Conservation (phyloP, 306 rosid species). For the Luffa aegyptiaca region DNA sequence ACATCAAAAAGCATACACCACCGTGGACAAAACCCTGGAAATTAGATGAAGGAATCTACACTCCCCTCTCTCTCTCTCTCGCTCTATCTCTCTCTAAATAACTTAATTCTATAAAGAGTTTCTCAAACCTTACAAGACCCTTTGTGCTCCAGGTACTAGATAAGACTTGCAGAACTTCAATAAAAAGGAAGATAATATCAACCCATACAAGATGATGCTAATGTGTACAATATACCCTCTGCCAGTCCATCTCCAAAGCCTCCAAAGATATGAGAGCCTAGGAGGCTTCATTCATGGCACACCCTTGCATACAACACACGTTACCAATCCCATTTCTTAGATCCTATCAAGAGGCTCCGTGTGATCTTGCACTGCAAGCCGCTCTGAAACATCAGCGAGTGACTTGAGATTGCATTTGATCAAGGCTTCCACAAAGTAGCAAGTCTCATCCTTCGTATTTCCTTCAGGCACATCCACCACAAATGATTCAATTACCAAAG, state of each 20-base stretch:
- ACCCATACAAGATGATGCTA: background rate
- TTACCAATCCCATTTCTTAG: background rate
- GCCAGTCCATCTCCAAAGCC: constrained; percentile 20
- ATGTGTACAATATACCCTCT: background rate
- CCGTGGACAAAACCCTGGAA: constrained; percentile 17
- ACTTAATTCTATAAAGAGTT: background rate
- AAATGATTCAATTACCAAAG: constrained; percentile 84
- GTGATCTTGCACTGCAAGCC: constrained; percentile 78
- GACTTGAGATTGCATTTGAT: constrained; percentile 96
- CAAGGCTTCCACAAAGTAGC: constrained; percentile 87
- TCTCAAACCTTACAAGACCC: constrained; percentile 11
- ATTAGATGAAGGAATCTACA: constrained; percentile 4
- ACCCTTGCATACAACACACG: background rate
- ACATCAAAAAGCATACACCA: background rate
- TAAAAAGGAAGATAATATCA: constrained; percentile 1
- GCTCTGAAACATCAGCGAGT: constrained; percentile 83
- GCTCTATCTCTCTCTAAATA: background rate
- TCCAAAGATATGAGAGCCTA: constrained; percentile 9
- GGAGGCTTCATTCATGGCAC: constrained; percentile 19
- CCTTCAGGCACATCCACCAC: constrained; percentile 98
- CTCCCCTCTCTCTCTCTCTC: background rate
- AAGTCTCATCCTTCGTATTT: constrained; percentile 88
- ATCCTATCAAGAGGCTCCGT: constrained; percentile 74
- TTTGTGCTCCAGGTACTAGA: background rate
- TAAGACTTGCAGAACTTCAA: background rate